These are phyloP conservation scores for Monotropa hypopitys DNA, from an alignment of 179 eudicot species.

Conservation along the genomic window DNA sequence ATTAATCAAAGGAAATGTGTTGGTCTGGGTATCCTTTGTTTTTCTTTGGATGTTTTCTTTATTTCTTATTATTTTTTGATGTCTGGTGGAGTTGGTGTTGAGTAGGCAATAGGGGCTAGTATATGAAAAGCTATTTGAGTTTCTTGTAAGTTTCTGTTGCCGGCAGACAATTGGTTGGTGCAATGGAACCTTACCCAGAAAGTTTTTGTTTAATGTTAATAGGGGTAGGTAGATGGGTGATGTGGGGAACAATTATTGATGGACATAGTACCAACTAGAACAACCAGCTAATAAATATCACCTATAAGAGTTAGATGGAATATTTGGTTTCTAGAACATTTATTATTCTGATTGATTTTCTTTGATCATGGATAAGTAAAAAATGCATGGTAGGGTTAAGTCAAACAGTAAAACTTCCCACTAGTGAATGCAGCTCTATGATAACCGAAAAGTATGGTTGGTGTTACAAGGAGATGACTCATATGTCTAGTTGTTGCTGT, in stretches of 20 bases:
- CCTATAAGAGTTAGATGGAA: background rate
- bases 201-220: slow-evolving; percentile 6
- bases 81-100: background rate
- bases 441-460: too few relatives aligned
- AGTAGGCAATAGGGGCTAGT: background rate
- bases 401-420: background rate
- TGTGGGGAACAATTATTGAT: slow-evolving; percentile 10
- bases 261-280: slow-evolving; percentile 1
- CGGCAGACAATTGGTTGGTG: slow-evolving; percentile 23
- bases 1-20: too few relatives aligned
- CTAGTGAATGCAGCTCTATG: too few relatives aligned
- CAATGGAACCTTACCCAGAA: slow-evolving; percentile 16
- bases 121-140: background rate
- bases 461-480: too few relatives aligned
- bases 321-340: slow-evolving; percentile 4
- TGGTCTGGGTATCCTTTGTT: background rate
- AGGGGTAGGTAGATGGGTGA: slow-evolving; percentile 13
- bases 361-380: background rate
- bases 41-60: background rate
- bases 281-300: too few relatives aligned
- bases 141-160: slow-evolving; percentile 4
- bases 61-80: background rate
- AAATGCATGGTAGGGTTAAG: background rate
- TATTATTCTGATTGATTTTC: background rate
- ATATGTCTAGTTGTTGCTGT: too few relatives aligned